Evolutionary conservation across 2,329 filamentous ascomycete genomes (phyloP), one percentile per base, ranked within the genome.

Genomic region (Kalaharituber pfeilii): DNA sequence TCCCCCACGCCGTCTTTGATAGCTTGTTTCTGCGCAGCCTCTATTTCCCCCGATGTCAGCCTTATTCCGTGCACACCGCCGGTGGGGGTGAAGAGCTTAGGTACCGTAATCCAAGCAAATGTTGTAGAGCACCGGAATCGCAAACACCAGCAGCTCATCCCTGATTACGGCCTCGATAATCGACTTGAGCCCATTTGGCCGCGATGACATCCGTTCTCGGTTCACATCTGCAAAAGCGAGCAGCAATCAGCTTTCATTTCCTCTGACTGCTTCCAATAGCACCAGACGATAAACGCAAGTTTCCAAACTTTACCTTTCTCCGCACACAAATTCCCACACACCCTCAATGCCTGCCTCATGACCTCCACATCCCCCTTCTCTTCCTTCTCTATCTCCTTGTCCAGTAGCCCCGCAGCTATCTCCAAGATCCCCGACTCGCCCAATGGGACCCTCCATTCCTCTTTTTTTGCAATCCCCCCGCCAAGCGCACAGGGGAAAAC

Each of bases 231-330:
- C n/a, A 15, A 15, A 39, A 5, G 42, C 20, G n/a, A 27, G 15
- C 9, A 36, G n/a, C 30, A 36, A n/a, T 36, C n/a, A 36, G 30
- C 9, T 36, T 51, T 13, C 22, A 20, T 25, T 27, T 24, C 52
- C 29, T 26, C 29, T 13, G 42, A 22, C 28, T 11, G 18, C 30
- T 15, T 24, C 36, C 13, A 52, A 50, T 49, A 44, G 24, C 50
- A 42, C 18, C 18, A 49, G 15, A 11, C 9, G 20, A 42, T 36
- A 22, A 27, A 51, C n/a, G n/a, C n/a, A n/a, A n/a, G n/a, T n/a
- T n/a, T n/a, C n/a, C n/a, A n/a, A n/a, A n/a, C n/a, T 49, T 26
- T 44, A 64, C 62, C 59, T 33, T 59, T 63, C 56, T 64, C 62
- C 8, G 62, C 61, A 51, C 61, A 63, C 18, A 56, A 57, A 44